Evolutionary conservation across 2,329 filamentous ascomycete species (phyloP), one percentile per base, ranked within the genome.

Genomic region (Reticulascus tulasneorum): DNA sequence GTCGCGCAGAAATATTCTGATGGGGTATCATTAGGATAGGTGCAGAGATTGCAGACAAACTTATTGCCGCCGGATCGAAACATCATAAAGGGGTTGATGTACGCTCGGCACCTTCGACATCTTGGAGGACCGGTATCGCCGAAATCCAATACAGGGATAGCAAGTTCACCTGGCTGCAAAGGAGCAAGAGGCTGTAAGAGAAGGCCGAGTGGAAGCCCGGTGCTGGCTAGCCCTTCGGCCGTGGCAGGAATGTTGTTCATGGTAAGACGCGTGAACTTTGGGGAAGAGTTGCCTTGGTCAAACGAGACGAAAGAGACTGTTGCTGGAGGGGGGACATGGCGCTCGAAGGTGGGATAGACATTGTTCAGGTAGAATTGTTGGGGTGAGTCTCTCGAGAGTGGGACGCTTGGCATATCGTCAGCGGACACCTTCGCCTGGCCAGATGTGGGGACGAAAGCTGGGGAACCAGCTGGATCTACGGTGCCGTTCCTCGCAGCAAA

Each of bases 41-140:
- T 93, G 67, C 93, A 98, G 65, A 98, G 86, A 56, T 98, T 98
- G 69, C 93, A 98, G 34, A 95, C 88, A 58, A 95, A 94, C 59
- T 94, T 95, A 66, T 91, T 95, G 38, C 93, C 93, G 23, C 91
- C 91, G 12, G 85, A 84, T 40, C 85, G 79, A 73, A 98, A 98
- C 56, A 90, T 86, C 93, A 98, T 97, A 59, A 98, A 98, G 2
- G 93, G 93, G 56, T 98, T 98, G 66, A 98, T 94, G 64, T 98
- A 98, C 11, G 91, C 85, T 56, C 93, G 78, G 68, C 93, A 98
- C 64, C 93, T 77, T 52, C 87, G 80, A 63, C 93, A 98, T 59
- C 93, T 79, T 16, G 93, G 93, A 25, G 93, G 93, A 0, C 93
- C 93, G 24, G 69, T 67, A 26, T 96, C 89, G 31, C 93, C 93